Percentiles rank a stretch among this genome's conserved stretches.
phyloP scores from a whole-genome alignment of 768 basidiomycete genomes.

The Xerocomellus amylosporus region DNA sequence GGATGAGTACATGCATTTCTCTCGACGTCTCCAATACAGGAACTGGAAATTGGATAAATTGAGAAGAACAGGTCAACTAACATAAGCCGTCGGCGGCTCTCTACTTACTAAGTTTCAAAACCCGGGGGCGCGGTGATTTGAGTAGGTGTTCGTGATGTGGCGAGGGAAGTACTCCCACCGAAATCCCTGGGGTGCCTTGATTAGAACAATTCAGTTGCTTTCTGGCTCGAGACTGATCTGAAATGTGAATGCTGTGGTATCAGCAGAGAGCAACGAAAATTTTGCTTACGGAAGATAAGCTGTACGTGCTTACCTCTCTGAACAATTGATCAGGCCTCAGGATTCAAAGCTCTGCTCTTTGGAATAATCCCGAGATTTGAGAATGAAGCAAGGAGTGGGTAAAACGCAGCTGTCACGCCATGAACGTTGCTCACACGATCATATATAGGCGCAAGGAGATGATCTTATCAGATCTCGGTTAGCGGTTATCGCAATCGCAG shows the following conservation, averaged over 20 bases:
- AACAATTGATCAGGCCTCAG: too few species aligned
- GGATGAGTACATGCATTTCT: conserved; percentile 54
- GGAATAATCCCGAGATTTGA: not conserved
- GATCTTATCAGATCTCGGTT: too few species aligned
- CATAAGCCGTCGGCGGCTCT: not conserved
- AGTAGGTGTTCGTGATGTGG: not conserved
- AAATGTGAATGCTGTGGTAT: not conserved
- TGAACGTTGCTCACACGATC: too few species aligned
- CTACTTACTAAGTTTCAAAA: not conserved
- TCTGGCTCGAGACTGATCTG: not conserved
- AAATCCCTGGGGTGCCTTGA: not conserved
- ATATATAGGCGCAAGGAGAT: too few species aligned
- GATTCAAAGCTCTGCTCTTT: not conserved
- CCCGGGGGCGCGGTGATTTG: not conserved
- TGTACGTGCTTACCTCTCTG: not conserved
- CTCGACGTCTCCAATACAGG: not conserved
- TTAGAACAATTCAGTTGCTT: not conserved
- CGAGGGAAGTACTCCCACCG: not conserved
- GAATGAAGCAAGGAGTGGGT: too few species aligned
- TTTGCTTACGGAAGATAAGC: not conserved
- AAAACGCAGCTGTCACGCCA: too few species aligned
- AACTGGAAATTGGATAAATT: not conserved
- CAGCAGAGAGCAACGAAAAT: not conserved
- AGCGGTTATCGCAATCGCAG: too few species aligned
- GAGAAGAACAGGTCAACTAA: not conserved